Percentiles rank a stretch among this genome's conserved stretches.
Conservation (phyloP, 441 rosid species). For the Daphne laureola region DNA sequence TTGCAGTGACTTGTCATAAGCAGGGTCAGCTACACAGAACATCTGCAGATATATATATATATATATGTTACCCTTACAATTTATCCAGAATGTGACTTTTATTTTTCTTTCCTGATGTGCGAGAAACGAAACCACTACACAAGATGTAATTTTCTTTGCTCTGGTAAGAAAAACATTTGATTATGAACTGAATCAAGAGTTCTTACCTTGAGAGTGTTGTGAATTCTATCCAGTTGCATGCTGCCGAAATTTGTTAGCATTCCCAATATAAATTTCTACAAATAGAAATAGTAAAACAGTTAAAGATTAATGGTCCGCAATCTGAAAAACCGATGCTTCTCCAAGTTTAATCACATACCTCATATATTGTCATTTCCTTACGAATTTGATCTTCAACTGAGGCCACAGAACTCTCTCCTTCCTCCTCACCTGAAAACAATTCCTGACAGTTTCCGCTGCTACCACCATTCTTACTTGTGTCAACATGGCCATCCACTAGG, state of each 20-base stretch:
- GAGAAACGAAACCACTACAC: not conserved
- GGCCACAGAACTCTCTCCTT: slow-evolving; percentile 63
- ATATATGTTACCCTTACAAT: not conserved
- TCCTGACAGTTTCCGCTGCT: slow-evolving; percentile 44
- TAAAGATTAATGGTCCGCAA: slow-evolving; percentile 2
- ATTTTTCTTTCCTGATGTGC: not conserved
- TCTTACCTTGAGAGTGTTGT: slow-evolving; percentile 82
- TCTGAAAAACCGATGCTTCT: too few relatives aligned
- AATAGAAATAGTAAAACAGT: slow-evolving; percentile 14
- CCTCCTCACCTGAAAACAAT: slow-evolving; percentile 71
- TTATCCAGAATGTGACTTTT: not conserved
- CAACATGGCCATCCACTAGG: slow-evolving; percentile 56
- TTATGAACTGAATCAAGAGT: too few relatives aligned
- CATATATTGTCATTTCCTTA: slow-evolving; percentile 86
- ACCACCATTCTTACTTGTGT: slow-evolving; percentile 48
- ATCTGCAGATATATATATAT: slow-evolving; percentile 64
- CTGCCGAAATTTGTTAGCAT: slow-evolving; percentile 93
- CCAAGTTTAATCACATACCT: slow-evolving; percentile 36
- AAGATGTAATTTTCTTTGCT: not conserved
- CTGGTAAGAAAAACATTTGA: not conserved
- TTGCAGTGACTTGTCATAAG: slow-evolving; percentile 86
- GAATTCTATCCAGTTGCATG: slow-evolving; percentile 85
- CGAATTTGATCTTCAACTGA: slow-evolving; percentile 76
- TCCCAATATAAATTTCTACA: slow-evolving; percentile 88
- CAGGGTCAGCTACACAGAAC: slow-evolving; percentile 87